phyloP scores from a whole-genome alignment of 2,329 filamentous ascomycete genomes.

The Arthrobotrys sinensis region DNA sequence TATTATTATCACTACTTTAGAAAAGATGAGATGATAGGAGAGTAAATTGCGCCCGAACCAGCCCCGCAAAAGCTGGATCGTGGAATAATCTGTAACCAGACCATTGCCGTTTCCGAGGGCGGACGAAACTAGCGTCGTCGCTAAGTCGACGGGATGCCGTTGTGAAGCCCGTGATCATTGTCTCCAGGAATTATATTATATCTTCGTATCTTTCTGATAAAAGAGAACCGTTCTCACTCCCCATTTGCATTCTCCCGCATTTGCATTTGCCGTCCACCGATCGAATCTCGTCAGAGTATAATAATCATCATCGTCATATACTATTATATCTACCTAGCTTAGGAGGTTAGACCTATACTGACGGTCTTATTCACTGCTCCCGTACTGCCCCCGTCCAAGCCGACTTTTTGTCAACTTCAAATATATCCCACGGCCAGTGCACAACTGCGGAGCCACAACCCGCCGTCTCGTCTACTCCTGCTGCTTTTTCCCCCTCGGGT shows the following conservation, averaged over 20 bases:
- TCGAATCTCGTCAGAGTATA: no score
- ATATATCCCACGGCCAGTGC: slow-evolving; percentile 22
- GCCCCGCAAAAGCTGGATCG: slow-evolving; percentile 22
- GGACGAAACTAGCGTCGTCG: slow-evolving; percentile 42
- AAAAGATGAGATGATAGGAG: slow-evolving; percentile 9
- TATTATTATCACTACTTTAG: no score
- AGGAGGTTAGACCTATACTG: background rate
- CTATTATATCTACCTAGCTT: no score
- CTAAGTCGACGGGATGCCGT: slow-evolving; percentile 47
- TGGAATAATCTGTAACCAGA: slow-evolving; percentile 51
- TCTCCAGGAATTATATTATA: background rate
- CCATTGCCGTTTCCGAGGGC: slow-evolving; percentile 49
- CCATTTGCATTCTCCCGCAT: slow-evolving; percentile 11
- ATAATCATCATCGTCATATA: background rate
- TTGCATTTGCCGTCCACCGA: background rate
- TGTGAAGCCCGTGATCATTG: slow-evolving; percentile 55
- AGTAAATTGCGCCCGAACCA: slow-evolving; percentile 2
- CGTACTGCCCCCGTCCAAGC: slow-evolving; percentile 21
- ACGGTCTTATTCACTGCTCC: background rate
- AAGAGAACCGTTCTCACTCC: background rate
- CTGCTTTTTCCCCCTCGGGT: slow-evolving; percentile 8
- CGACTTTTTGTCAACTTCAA: slow-evolving; percentile 19
- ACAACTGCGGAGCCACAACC: slow-evolving; percentile 30
- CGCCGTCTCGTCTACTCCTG: slow-evolving; percentile 10
- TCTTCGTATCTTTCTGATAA: background rate